These are phyloP conservation scores for Russula virescens DNA, from an alignment of 768 basidiomycete species.

Conservation along the genomic window DNA sequence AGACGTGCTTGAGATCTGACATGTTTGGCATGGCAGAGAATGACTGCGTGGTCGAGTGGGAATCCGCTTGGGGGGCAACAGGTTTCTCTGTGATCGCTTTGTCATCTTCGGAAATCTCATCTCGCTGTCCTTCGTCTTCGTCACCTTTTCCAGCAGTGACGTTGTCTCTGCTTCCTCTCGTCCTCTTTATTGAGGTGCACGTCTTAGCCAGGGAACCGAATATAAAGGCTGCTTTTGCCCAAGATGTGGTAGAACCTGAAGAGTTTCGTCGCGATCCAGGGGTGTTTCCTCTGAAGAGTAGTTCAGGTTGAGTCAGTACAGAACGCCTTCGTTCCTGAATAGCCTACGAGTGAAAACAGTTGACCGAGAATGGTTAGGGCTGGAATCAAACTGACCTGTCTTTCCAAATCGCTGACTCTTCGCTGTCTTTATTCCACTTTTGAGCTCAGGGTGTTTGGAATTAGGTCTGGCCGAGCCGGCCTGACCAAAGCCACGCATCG, in stretches of 20 bases:
- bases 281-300: slow-evolving; percentile 49
- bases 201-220: slow-evolving; percentile 14
- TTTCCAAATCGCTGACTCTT: slow-evolving; percentile 9
- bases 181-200: slow-evolving; percentile 23
- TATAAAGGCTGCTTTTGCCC: not conserved
- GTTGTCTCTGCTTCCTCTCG: slow-evolving; percentile 34
- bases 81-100: slow-evolving; percentile 7
- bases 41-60: slow-evolving; percentile 1
- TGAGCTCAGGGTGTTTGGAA: not conserved
- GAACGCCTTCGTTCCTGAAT: slow-evolving; percentile 60
- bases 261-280: slow-evolving; percentile 44
- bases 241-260: slow-evolving; percentile 23
- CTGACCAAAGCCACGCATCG: slow-evolving; percentile 30
- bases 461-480: slow-evolving; percentile 41
- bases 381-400: slow-evolving; percentile 2
- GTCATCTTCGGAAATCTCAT: slow-evolving; percentile 18
- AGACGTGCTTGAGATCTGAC: slow-evolving; percentile 32
- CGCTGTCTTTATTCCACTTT: not conserved
- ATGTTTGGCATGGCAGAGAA: slow-evolving; percentile 31
- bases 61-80: slow-evolving; percentile 5
- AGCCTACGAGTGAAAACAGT: slow-evolving; percentile 33
- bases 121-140: slow-evolving; percentile 36
- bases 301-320: slow-evolving; percentile 44
- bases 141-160: slow-evolving; percentile 34
- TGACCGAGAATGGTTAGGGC: not conserved